phyloP scores from a whole-genome alignment of 139 green algal species.

The Monoraphidium neglectum region DNA sequence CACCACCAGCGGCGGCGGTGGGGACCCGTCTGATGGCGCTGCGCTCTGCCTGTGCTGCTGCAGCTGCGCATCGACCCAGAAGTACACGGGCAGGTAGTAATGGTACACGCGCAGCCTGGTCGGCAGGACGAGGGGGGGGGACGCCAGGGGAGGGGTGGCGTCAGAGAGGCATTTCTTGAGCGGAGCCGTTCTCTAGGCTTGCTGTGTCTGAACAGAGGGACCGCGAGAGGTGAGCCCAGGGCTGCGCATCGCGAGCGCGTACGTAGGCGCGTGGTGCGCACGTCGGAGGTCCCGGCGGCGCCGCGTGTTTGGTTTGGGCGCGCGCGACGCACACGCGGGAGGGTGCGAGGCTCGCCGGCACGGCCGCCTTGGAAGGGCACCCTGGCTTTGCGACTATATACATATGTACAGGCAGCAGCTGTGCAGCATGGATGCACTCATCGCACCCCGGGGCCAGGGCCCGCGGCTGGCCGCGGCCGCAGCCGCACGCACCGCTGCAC shows the following conservation, averaged over 20 bases:
- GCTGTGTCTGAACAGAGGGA: background rate
- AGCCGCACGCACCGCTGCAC: slow-evolving; percentile 25
- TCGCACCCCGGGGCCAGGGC: background rate
- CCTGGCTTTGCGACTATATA: too few relatives aligned
- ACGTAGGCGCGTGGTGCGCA: too few relatives aligned
- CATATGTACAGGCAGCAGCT: too few relatives aligned
- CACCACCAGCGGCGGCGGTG: slow-evolving; percentile 55
- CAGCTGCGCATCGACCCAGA: slow-evolving; percentile 80
- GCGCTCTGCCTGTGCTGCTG: slow-evolving; percentile 45
- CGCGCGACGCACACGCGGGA: too few relatives aligned
- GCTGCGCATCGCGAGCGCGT: too few relatives aligned
- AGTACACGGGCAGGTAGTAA: slow-evolving; percentile 94
- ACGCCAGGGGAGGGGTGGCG: background rate
- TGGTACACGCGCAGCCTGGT: slow-evolving; percentile 81
- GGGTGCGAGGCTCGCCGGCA: too few relatives aligned
- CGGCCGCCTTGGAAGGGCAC: too few relatives aligned
- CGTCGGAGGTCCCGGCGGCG: too few relatives aligned
- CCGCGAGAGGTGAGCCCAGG: too few relatives aligned
- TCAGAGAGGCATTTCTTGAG: background rate
- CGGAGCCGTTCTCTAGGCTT: background rate
- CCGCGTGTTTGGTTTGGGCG: too few relatives aligned
- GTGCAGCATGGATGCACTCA: too few relatives aligned
- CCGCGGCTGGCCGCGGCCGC: background rate
- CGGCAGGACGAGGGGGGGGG: background rate
- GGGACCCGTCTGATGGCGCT: background rate